Evolutionary conservation across 75 land plant species (phyloP).

Genomic region (Adiantum capillusveneris): DNA sequence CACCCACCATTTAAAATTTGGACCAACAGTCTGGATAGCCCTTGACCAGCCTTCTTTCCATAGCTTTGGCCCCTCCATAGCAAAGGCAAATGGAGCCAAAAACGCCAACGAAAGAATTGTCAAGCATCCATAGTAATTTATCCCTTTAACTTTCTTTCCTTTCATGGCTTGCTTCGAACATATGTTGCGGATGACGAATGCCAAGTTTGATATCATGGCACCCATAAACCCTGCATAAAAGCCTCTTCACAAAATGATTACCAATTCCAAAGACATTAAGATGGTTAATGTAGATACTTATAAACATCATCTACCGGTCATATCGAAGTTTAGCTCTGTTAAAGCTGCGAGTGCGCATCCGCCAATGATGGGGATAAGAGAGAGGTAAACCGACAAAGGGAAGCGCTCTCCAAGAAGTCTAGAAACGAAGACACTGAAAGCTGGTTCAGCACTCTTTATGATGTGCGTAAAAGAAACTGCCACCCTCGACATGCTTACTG

Average conservation of each 20-base stretch:
- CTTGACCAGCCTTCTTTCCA: constrained; percentile 59
- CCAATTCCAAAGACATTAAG: background rate
- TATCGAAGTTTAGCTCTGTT: constrained; percentile 78
- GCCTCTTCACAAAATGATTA: too few relatives aligned
- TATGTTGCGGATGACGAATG: constrained; percentile 72
- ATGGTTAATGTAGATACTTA: too few relatives aligned
- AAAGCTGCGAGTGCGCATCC: constrained; percentile 58
- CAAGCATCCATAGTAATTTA: constrained; percentile 75
- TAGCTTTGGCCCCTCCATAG: constrained; percentile 58
- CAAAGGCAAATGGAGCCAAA: constrained; percentile 64
- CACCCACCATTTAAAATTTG: constrained; percentile 43
- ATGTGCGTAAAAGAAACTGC: constrained; percentile 79
- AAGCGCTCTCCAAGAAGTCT: constrained; percentile 53
- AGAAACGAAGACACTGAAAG: constrained; percentile 61
- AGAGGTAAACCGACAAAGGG: constrained; percentile 54
- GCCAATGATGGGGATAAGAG: constrained; percentile 65
- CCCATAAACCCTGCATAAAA: constrained; percentile 64
- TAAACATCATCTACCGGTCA: constrained; percentile 38
- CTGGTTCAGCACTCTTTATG: constrained; percentile 75
- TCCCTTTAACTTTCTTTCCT: constrained; percentile 61
- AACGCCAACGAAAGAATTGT: constrained; percentile 53
- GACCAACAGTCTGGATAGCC: constrained; percentile 46
- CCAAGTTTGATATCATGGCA: constrained; percentile 77
- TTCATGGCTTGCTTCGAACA: constrained; percentile 74
- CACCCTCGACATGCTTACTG: constrained; percentile 74